Percentiles rank a stretch among this genome's conserved stretches.
These are phyloP conservation scores for Fraxinus paxiana DNA, from an alignment of 305 asterid genomes.

Conservation along the genomic window DNA sequence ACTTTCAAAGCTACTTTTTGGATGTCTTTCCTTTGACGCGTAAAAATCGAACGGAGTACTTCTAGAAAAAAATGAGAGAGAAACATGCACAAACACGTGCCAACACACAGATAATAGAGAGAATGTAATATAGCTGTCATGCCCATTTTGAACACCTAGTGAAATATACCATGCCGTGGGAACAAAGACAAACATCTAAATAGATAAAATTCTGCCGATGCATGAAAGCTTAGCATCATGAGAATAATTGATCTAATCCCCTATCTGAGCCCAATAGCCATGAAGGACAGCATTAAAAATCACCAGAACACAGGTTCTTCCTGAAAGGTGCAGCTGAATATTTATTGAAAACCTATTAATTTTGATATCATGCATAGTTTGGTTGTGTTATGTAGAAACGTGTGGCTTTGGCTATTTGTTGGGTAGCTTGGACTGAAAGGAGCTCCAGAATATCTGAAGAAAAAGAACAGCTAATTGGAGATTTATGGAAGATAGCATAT, in stretches of 20 bases:
- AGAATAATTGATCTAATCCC: not conserved
- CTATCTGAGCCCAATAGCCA: not conserved
- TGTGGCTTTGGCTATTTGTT: not conserved
- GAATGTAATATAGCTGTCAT: not conserved
- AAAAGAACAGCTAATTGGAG: not conserved
- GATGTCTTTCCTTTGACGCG: not conserved
- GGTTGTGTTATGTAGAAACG: not conserved
- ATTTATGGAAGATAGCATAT: not conserved
- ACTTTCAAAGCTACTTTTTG: not conserved
- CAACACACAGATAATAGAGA: not conserved
- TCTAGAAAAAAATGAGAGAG: not conserved
- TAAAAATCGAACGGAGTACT: not conserved
- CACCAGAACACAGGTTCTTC: not conserved
- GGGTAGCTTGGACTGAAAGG: not conserved
- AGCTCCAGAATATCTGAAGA: not conserved
- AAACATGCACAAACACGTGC: not conserved
- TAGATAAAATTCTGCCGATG: not conserved
- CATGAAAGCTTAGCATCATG: not conserved
- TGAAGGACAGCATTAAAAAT: not conserved
- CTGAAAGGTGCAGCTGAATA: not conserved
- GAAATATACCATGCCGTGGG: not conserved
- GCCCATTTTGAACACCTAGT: not conserved
- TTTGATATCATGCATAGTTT: not conserved
- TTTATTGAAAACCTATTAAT: not conserved
- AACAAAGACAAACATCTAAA: not conserved